These are phyloP conservation scores for Carex kokanica DNA, from an alignment of 176 grass and related monocot species.

Conservation along the genomic window DNA sequence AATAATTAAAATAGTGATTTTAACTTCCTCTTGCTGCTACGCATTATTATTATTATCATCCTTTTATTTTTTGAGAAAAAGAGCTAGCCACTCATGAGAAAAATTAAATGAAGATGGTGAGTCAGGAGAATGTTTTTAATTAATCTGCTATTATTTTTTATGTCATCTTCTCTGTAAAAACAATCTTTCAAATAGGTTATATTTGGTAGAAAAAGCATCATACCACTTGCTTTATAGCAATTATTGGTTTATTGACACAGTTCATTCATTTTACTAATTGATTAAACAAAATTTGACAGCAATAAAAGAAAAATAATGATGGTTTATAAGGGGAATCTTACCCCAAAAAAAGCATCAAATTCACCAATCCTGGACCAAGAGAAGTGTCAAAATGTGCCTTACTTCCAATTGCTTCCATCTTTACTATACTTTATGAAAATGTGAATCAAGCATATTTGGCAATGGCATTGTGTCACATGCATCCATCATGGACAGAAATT, in stretches of 20 bases:
- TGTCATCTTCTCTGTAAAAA: background rate
- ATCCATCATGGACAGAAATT: background rate
- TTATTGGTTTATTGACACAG: background rate
- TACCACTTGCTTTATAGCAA: background rate
- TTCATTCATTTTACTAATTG: background rate
- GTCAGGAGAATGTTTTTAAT: background rate
- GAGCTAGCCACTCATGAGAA: background rate
- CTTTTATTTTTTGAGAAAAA: background rate
- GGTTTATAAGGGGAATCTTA: background rate
- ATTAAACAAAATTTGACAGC: background rate
- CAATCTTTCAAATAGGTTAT: background rate
- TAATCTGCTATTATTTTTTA: background rate
- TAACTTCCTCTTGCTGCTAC: too few species aligned
- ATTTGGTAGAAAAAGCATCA: background rate
- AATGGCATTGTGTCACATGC: slow-evolving; percentile 1
- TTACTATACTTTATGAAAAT: background rate
- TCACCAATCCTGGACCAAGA: background rate
- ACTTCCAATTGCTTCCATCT: background rate
- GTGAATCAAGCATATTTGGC: background rate
- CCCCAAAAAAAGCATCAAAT: background rate
- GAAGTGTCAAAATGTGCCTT: background rate
- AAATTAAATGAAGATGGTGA: background rate
- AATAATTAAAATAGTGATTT: background rate
- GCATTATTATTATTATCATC: too few species aligned
- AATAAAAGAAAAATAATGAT: background rate